phyloP scores from a whole-genome alignment of 2,329 filamentous ascomycete genomes.

The Penicillium concentricum region DNA sequence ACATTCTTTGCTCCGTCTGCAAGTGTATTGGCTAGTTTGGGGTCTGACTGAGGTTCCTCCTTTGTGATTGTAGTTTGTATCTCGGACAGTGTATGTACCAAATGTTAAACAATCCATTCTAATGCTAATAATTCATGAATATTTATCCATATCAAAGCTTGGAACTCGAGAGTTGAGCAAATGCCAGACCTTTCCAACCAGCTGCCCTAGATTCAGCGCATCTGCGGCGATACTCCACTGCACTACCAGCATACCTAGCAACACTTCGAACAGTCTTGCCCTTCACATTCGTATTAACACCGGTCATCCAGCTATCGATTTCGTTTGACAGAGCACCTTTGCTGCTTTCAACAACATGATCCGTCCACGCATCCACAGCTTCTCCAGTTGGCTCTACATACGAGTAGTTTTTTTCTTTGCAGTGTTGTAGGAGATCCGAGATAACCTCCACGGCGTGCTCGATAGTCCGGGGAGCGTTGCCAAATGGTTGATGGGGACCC shows the following conservation, averaged over 20 bases:
- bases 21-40: conserved; percentile 37
- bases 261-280: conserved; percentile 47
- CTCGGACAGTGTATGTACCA: background rate
- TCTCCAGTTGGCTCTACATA: conserved; percentile 44
- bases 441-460: conserved; percentile 43
- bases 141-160: conserved; percentile 1
- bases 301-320: conserved; percentile 56
- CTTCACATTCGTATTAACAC: conserved; percentile 52
- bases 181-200: conserved; percentile 7
- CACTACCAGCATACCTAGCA: conserved; percentile 49
- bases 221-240: conserved; percentile 41
- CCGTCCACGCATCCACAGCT: conserved; percentile 44
- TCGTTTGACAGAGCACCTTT: conserved; percentile 48
- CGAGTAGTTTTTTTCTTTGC: conserved; percentile 19
- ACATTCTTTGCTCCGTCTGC: conserved; percentile 54
- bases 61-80: background rate
- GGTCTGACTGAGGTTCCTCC: conserved; percentile 5
- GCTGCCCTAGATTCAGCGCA: conserved; percentile 11
- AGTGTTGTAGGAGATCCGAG: conserved; percentile 31
- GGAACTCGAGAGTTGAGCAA: background rate
- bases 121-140: background rate
- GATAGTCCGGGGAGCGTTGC: conserved; percentile 34
- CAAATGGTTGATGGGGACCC: conserved; percentile 51
- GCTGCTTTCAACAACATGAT: conserved; percentile 50
- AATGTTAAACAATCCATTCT: background rate